These are phyloP conservation scores for Orbilia brochopaga DNA, from an alignment of 2,329 filamentous ascomycete genomes.

Conservation along the genomic window DNA sequence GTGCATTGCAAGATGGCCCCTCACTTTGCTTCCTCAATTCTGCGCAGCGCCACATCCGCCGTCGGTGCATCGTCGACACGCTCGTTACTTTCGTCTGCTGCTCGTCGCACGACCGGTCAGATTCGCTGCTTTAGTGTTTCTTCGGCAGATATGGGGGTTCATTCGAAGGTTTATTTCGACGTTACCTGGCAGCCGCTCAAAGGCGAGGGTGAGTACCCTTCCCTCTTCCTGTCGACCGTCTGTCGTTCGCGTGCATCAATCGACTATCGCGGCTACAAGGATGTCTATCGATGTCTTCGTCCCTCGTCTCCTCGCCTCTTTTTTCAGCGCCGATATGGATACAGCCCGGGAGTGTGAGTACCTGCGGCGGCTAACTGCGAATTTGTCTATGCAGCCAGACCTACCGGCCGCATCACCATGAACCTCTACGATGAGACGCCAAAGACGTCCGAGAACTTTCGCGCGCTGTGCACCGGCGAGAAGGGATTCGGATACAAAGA, in stretches of 20 bases:
- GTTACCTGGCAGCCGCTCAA: conserved; percentile 29
- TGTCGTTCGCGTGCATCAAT: not conserved
- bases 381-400: not conserved
- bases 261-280: no score
- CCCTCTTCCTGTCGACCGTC: not conserved
- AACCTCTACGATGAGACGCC: conserved; percentile 84
- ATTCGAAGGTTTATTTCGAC: conserved; percentile 43
- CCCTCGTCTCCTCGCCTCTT: not conserved
- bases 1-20: no score
- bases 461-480: conserved; percentile 78
- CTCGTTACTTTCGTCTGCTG: not conserved
- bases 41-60: no score
- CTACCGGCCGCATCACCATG: conserved; percentile 80
- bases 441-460: conserved; percentile 85
- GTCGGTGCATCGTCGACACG: not conserved
- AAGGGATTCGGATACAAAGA: conserved; percentile 82
- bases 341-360: conserved; percentile 13
- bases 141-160: conserved; percentile 11
- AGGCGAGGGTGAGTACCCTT: conserved; percentile 7
- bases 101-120: conserved; percentile 12
- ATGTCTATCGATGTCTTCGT: no score
- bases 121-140: conserved; percentile 26
- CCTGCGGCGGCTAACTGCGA: no score
- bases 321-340: not conserved
- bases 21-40: no score